Conservation (phyloP, 2,329 filamentous ascomycete genomes). For the Periconia sp. region DNA sequence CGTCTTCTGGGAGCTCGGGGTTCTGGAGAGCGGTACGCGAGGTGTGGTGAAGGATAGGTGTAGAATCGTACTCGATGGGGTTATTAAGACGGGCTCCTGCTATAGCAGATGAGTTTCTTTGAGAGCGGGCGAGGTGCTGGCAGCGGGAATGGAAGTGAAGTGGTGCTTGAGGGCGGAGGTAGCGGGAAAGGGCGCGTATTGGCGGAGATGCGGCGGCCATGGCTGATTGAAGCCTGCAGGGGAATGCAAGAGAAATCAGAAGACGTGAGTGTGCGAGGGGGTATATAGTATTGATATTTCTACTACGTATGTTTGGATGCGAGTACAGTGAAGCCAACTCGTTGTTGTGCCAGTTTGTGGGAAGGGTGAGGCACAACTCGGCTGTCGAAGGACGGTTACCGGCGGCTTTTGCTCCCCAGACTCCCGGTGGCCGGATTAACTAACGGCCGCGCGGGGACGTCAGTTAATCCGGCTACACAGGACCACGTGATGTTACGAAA, state of each 20-base stretch:
- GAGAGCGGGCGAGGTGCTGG: conserved; percentile 20
- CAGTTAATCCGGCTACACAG: too few species aligned
- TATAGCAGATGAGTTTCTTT: conserved; percentile 52
- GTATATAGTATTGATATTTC: background rate
- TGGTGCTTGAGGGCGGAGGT: conserved; percentile 27
- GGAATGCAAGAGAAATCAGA: background rate
- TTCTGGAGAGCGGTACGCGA: conserved; percentile 71
- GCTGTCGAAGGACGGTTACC: background rate
- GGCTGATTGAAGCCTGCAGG: background rate
- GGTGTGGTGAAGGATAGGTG: conserved; percentile 77
- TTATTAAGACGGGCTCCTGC: conserved; percentile 71
- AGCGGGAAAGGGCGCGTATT: conserved; percentile 33
- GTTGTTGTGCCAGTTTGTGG: background rate
- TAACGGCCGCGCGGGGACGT: too few species aligned
- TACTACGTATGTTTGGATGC: background rate
- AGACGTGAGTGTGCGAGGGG: background rate
- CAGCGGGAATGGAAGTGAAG: conserved; percentile 22
- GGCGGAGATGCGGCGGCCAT: conserved; percentile 36
- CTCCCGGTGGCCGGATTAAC: background rate
- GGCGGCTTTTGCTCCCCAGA: background rate
- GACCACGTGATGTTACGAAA: too few species aligned
- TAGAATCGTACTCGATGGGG: conserved; percentile 83
- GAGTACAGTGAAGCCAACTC: background rate
- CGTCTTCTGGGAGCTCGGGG: conserved; percentile 68
- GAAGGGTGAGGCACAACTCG: background rate